Percentiles rank a stretch among this genome's conserved stretches.
phyloP scores from a whole-genome alignment of 768 basidiomycete species.

The Sistotremastrum niveocremeum region DNA sequence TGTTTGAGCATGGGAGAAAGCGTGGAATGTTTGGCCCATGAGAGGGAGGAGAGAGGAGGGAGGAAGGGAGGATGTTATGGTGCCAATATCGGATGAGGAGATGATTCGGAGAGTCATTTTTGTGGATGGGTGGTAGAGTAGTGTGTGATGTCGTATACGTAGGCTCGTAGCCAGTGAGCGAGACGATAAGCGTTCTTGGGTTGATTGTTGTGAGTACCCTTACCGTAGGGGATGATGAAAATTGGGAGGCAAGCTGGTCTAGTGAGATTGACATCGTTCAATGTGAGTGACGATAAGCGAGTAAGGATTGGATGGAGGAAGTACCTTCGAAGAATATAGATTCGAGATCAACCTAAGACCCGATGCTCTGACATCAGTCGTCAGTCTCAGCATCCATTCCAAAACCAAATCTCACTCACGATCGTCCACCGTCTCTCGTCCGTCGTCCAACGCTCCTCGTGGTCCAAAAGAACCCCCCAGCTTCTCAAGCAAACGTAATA shows the following conservation, averaged over 20 bases:
- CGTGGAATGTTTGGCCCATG: constrained; percentile 47
- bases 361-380: too few relatives aligned
- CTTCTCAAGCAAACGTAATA: too few relatives aligned
- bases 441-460: too few relatives aligned
- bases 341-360: too few relatives aligned
- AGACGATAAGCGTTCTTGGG: not conserved
- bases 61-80: constrained; percentile 30
- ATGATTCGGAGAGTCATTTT: constrained; percentile 44
- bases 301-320: not conserved
- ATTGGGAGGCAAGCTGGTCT: constrained; percentile 7
- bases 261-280: not conserved
- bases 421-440: too few relatives aligned
- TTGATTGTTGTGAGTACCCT: not conserved
- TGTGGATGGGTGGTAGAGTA: not conserved
- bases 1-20: constrained; percentile 22
- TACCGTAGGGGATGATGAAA: constrained; percentile 4
- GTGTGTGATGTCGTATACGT: too few relatives aligned
- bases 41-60: constrained; percentile 34
- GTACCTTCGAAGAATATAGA: not conserved
- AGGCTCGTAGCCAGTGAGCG: too few relatives aligned
- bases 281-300: constrained; percentile 1
- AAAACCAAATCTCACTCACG: too few relatives aligned
- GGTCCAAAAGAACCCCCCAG: too few relatives aligned
- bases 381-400: too few relatives aligned
- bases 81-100: constrained; percentile 42